Evolutionary conservation across 2,329 filamentous ascomycete species (phyloP).

Genomic region (Fusarium drepaniforme): DNA sequence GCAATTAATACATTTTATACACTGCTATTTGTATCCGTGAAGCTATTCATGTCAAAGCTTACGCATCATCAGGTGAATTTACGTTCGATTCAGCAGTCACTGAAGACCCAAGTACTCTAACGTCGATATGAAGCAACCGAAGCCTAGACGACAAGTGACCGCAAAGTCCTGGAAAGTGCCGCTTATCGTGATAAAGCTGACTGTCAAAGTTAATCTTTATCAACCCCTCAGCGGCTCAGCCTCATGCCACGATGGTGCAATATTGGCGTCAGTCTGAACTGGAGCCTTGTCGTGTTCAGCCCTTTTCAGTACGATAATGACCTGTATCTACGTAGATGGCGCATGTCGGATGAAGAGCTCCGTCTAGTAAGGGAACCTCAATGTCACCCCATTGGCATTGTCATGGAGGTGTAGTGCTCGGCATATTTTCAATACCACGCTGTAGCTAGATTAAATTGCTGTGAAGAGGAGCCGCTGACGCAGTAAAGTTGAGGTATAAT

Average conservation of each 20-base stretch:
- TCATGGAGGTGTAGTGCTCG: not conserved
- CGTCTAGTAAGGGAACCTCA: accelerated
- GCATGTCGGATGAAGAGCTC: not conserved
- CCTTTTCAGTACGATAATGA: not conserved
- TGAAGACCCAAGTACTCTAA: not conserved
- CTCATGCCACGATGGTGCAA: slow-evolving; percentile 7
- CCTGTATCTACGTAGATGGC: slow-evolving; percentile 10
- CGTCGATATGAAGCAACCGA: not conserved
- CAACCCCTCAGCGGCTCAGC: not conserved
- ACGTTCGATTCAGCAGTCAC: not conserved
- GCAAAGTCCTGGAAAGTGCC: not conserved
- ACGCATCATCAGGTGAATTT: accelerated
- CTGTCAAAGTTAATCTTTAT: not conserved
- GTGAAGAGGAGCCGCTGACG: not conserved
- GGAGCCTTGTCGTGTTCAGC: not conserved
- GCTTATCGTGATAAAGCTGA: not conserved
- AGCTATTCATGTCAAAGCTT: not conserved
- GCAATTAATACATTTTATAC: not conserved
- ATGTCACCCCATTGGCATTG: not conserved
- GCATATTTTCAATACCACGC: not conserved
- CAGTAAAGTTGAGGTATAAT: not conserved
- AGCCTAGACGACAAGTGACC: not conserved
- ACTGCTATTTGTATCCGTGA: not conserved
- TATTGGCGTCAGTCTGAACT: slow-evolving; percentile 15
- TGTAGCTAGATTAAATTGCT: not conserved